phyloP scores from a whole-genome alignment of 768 basidiomycete species.

The Phallus indusiatus region DNA sequence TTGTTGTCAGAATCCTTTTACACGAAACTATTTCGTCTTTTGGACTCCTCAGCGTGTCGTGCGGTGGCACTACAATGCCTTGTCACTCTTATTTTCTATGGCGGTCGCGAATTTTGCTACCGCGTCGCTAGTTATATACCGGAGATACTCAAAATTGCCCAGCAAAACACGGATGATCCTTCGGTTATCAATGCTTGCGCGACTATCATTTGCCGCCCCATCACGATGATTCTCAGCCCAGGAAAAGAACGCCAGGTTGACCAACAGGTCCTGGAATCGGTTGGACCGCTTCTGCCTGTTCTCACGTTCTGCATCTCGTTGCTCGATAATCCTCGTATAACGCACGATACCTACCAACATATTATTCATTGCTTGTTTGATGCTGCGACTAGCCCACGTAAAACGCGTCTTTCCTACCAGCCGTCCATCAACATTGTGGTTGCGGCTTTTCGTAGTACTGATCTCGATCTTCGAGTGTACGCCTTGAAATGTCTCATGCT shows the following conservation, averaged over 20 bases:
- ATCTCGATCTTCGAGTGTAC: slow-evolving; percentile 41
- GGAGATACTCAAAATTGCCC: slow-evolving; percentile 35
- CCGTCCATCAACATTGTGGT: slow-evolving; percentile 41
- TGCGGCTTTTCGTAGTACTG: slow-evolving; percentile 43
- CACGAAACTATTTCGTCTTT: slow-evolving; percentile 43
- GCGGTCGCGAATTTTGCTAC: slow-evolving; percentile 38
- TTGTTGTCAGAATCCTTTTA: slow-evolving; percentile 27
- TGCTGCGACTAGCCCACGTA: slow-evolving; percentile 35
- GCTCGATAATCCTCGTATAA: slow-evolving; percentile 34
- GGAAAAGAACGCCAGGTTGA: slow-evolving; percentile 25
- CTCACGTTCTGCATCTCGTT: slow-evolving; percentile 33
- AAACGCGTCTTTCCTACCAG: slow-evolving; percentile 35
- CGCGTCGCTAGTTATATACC: slow-evolving; percentile 41
- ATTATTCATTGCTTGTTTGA: slow-evolving; percentile 37
- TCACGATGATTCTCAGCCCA: slow-evolving; percentile 34
- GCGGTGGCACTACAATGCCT: slow-evolving; percentile 47
- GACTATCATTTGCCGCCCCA: slow-evolving; percentile 43
- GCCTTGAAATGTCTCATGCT: slow-evolving; percentile 49
- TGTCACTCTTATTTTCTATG: slow-evolving; percentile 52
- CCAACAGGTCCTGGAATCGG: slow-evolving; percentile 26
- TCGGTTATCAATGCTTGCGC: slow-evolving; percentile 41
- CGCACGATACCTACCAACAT: slow-evolving; percentile 39
- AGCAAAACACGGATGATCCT: slow-evolving; percentile 41
- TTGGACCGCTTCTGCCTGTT: slow-evolving; percentile 33
- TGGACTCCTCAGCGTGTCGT: slow-evolving; percentile 38